Percentiles rank a stretch among this genome's conserved stretches.
Evolutionary conservation across 2,329 filamentous ascomycete species (phyloP).

Genomic region (Boeremia exigua): DNA sequence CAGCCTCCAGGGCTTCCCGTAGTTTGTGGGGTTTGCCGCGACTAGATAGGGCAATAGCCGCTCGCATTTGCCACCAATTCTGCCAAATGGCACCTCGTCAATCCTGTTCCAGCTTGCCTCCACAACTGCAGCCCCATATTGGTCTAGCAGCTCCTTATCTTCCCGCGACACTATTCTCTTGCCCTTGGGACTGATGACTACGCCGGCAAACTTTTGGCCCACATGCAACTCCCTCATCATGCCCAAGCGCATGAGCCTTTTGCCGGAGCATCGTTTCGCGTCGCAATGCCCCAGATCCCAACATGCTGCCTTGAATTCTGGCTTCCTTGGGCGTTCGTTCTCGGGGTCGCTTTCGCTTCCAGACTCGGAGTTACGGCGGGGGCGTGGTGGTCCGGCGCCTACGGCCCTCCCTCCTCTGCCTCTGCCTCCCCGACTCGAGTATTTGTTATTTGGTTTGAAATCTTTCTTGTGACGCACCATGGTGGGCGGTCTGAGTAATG

Average conservation of each 20-base stretch:
- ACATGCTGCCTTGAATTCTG: constrained; percentile 88
- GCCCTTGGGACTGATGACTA: constrained; percentile 95
- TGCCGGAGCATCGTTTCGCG: constrained; percentile 93
- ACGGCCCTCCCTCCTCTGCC: constrained; percentile 48
- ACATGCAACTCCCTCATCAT: constrained; percentile 92
- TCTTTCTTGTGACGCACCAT: constrained; percentile 99
- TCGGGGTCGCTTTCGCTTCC: constrained; percentile 30
- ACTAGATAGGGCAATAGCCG: constrained; percentile 86
- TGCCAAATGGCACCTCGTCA: constrained; percentile 85
- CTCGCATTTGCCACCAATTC: constrained; percentile 93
- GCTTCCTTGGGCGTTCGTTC: constrained; percentile 46
- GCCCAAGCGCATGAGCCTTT: constrained; percentile 88
- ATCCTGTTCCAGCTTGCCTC: constrained; percentile 97
- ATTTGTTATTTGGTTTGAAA: constrained; percentile 74
- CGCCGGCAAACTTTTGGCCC: constrained; percentile 88
- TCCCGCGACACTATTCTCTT: constrained; percentile 84
- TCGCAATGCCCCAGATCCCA: constrained; percentile 99
- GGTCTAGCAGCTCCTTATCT: constrained; percentile 80
- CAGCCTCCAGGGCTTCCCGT: constrained; percentile 90
- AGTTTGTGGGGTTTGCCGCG: constrained; percentile 96
- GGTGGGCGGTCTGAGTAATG: background rate
- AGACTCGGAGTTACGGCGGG: constrained; percentile 32
- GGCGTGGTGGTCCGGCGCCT: constrained; percentile 61
- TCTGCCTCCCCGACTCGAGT: constrained; percentile 51
- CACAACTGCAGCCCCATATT: constrained; percentile 91